Percentiles rank a stretch among this genome's conserved stretches.
phyloP scores from a whole-genome alignment of 345 rosid species.

The Erysimum cheiranthoides region DNA sequence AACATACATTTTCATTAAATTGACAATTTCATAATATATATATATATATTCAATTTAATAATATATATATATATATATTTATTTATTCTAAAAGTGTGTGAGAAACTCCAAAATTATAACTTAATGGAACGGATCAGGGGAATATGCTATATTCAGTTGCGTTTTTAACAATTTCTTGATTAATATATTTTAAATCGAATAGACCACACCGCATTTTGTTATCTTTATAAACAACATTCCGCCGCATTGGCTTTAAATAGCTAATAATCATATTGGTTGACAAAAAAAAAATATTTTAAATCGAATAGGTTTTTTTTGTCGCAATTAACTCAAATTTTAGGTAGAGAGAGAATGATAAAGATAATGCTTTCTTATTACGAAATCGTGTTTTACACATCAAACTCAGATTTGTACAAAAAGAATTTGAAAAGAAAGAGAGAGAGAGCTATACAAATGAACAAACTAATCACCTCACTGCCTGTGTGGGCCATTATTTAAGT shows the following conservation, averaged over 20 bases:
- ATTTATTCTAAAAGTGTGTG: background rate
- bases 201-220: too few species aligned
- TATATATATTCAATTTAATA: too few species aligned
- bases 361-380: slow-evolving; percentile 43
- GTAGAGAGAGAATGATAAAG: slow-evolving; percentile 21
- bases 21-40: background rate
- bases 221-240: too few species aligned
- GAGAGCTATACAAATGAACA: slow-evolving; percentile 42
- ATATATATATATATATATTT: too few species aligned
- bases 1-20: too few species aligned
- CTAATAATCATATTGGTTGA: too few species aligned
- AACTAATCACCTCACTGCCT: slow-evolving; percentile 30
- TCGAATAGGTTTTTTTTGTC: too few species aligned
- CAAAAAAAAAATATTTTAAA: too few species aligned
- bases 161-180: background rate
- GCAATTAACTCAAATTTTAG: slow-evolving; percentile 17
- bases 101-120: background rate
- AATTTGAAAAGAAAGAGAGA: slow-evolving; percentile 34
- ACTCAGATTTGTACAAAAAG: slow-evolving; percentile 40
- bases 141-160: background rate
- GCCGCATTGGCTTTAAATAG: too few species aligned
- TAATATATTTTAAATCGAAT: background rate
- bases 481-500: slow-evolving; percentile 47
- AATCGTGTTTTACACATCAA: slow-evolving; percentile 43
- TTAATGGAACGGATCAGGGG: background rate